phyloP scores from a whole-genome alignment of 306 rosid species.

The Vachellia collinsii region DNA sequence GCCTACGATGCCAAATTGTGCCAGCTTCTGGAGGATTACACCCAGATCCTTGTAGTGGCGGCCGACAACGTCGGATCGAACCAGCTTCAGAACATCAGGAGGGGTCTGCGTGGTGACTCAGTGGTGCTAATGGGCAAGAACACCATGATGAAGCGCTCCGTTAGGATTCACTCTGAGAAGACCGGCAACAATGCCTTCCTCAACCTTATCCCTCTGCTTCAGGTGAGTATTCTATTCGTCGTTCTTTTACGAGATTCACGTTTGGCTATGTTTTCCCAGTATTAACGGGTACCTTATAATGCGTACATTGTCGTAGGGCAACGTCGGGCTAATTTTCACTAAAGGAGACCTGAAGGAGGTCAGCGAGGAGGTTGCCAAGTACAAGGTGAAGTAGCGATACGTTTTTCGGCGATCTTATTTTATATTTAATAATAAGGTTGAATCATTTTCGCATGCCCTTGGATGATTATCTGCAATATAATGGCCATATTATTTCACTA shows the following conservation, averaged over 20 bases:
- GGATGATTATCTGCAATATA: neutral
- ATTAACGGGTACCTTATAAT: neutral
- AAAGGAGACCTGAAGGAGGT: slow-evolving; percentile 97
- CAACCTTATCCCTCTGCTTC: slow-evolving; percentile 82
- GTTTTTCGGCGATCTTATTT: neutral
- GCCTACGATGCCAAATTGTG: slow-evolving; percentile 78
- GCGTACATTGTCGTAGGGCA: slow-evolving; percentile 51
- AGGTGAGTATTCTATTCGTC: slow-evolving; percentile 38
- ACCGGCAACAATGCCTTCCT: slow-evolving; percentile 70
- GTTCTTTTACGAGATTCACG: neutral
- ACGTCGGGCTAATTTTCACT: slow-evolving; percentile 87
- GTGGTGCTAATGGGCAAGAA: slow-evolving; percentile 93
- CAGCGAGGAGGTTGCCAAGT: slow-evolving; percentile 90
- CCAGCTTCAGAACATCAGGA: slow-evolving; percentile 81
- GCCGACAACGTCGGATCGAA: slow-evolving; percentile 93
- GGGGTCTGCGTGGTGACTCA: slow-evolving; percentile 86
- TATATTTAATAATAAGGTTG: neutral
- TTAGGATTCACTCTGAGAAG: slow-evolving; percentile 70
- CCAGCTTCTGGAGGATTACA: slow-evolving; percentile 66
- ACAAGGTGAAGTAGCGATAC: slow-evolving; percentile 58
- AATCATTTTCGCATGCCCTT: no score
- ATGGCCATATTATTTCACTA: neutral
- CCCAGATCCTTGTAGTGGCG: slow-evolving; percentile 77
- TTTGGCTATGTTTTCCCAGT: neutral
- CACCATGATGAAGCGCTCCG: slow-evolving; percentile 94